Evolutionary conservation across 768 basidiomycete genomes (phyloP), one percentile per base, ranked within the genome.

Genomic region (Tylopilus rubrobrunneus): DNA sequence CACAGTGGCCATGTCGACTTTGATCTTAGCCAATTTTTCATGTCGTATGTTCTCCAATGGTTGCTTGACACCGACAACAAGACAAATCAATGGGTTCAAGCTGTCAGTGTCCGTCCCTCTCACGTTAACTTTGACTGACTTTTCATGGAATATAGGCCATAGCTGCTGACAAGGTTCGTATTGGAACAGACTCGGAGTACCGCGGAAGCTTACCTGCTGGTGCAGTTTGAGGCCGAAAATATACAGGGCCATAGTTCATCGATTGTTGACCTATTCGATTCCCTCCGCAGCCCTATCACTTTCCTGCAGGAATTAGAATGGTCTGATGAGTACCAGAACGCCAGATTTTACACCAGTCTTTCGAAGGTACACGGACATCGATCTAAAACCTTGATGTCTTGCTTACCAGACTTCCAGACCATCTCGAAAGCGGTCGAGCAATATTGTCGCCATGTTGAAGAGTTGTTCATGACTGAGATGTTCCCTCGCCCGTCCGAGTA

Each of bases 211-310:
- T 28, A 60, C 45, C 44, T 52, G 45, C 19, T 9, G 7, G 36
- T 42, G 27, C n/a, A 89, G 86, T 92, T 91, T 60, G 79, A 93
- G 75, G 78, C 91, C 52, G 81, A 93, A 73, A 80, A 89, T 56
- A 55, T 76, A 10, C 84, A 90, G 69, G 89, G 89, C 0, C 91
- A 95, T 63, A 96, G 92, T 61, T 94, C 95, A n/a, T 98, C 96
- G 0, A 95, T 99, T 51, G 86, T 94, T 23, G 97, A 99, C 70
- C 78, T 99, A 1, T 98, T 98, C 64, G 93, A 93, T 57, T 97
- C 94, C 3, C 78, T 98, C 51, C 84, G 91, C 48, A 93, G 90
- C 61, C 93, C 96, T 0, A 87, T 94, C 62, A 81, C 82, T 53
- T 94, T 97, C 71, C 71, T 99, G 43, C 82, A 91, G 67, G 89